Percentiles rank a stretch among this genome's conserved stretches.
phyloP scores from a whole-genome alignment of 2,329 filamentous ascomycete species.

The Penicillium sp. region DNA sequence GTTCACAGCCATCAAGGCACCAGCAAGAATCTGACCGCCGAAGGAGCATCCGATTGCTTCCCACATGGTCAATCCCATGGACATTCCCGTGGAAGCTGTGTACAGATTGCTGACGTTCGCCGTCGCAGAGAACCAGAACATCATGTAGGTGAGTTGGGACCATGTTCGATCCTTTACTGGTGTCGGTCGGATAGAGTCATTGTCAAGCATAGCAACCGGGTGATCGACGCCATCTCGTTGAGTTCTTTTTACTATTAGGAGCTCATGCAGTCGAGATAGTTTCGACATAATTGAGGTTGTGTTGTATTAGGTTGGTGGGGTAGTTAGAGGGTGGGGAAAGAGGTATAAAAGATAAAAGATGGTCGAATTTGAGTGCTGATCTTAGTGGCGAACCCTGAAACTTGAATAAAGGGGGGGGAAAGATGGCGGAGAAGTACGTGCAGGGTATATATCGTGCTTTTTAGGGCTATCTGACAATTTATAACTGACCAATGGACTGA shows the following conservation, averaged over 20 bases:
- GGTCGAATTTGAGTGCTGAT: not conserved
- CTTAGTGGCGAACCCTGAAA: not conserved
- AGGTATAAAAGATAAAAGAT: not conserved
- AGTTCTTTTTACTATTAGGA: constrained; percentile 18
- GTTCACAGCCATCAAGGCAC: constrained; percentile 40
- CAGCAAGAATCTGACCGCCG: constrained; percentile 42
- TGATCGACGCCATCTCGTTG: constrained; percentile 16
- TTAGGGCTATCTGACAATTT: not conserved
- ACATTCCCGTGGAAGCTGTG: constrained; percentile 40
- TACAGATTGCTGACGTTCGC: constrained; percentile 44
- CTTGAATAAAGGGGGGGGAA: not conserved
- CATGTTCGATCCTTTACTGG: constrained; percentile 43
- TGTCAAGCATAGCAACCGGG: constrained; percentile 31
- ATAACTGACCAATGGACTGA: not conserved
- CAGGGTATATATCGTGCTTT: not conserved
- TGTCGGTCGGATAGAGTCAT: constrained; percentile 44
- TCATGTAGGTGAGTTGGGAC: constrained; percentile 42
- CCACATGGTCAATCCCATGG: constrained; percentile 51
- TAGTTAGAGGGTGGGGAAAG: not conserved
- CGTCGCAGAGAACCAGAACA: constrained; percentile 44
- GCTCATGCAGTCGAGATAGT: constrained; percentile 13
- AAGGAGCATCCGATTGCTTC: constrained; percentile 45
- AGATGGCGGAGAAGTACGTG: not conserved
- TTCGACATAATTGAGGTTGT: not conserved
- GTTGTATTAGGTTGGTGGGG: not conserved